phyloP scores from a whole-genome alignment of 2,329 filamentous ascomycete species.

The Stemphylium vesicarium region DNA sequence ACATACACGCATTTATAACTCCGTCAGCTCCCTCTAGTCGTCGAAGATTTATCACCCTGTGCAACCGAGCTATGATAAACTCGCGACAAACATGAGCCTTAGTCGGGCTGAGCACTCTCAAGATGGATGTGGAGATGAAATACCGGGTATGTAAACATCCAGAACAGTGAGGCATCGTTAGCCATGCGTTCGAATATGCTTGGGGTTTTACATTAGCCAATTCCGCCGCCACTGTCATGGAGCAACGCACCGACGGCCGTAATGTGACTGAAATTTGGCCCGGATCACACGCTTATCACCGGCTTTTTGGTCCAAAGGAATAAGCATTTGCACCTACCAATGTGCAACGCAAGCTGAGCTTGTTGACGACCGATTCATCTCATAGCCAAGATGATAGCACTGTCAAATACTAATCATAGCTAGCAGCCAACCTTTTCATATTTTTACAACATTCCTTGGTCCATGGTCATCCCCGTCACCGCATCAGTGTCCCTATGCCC shows the following conservation, averaged over 20 bases:
- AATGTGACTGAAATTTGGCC: too few species aligned
- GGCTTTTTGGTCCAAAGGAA: too few species aligned
- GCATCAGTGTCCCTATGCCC: slow-evolving; percentile 38
- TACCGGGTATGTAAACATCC: background rate
- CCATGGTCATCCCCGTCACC: slow-evolving; percentile 11
- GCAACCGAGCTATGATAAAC: background rate
- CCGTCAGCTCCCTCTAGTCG: background rate
- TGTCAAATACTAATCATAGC: background rate
- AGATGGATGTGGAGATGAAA: slow-evolving; percentile 1
- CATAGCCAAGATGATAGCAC: too few species aligned
- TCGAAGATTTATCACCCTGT: background rate
- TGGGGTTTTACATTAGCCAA: too few species aligned
- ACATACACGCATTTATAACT: too few species aligned
- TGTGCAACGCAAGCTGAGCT: too few species aligned
- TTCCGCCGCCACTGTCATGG: too few species aligned
- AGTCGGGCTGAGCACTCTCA: background rate
- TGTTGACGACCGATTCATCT: too few species aligned
- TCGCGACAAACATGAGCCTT: slow-evolving; percentile 1
- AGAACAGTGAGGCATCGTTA: background rate
- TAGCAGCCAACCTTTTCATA: background rate
- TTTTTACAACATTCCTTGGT: slow-evolving; percentile 14
- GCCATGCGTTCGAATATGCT: too few species aligned
- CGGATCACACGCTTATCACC: too few species aligned
- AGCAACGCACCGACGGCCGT: too few species aligned
- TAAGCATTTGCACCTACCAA: too few species aligned